Base-by-base conservation (phyloP, 2,329 filamentous ascomycete species). In the Trichoderma koningii region DNA sequence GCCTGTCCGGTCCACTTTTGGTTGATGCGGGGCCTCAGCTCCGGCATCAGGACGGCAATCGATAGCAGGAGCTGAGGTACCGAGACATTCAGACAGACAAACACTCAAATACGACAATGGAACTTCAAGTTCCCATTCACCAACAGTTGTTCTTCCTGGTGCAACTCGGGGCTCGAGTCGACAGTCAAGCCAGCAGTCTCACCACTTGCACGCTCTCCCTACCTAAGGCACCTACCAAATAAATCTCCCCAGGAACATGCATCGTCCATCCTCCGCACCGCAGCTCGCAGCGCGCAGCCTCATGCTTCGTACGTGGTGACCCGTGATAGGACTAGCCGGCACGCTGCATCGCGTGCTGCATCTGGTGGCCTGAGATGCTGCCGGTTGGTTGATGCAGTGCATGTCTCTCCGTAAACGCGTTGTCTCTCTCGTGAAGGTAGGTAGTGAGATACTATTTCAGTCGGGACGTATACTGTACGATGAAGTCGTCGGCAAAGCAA, bases 301-400 rank as follows among this genome's bases (percentile, higher is more conserved):
- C 60, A 14, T 38, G 10, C 34, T 38, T 38, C 12, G 34, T 55
- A 63, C 60, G 50, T 55, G 60, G 60, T 63, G 44, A 23, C 41
- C 50, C 47, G 26, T 55, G 50, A 63, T 63, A 63, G 60, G 59
- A 55, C 47, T 61, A 53, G 59, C 34, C 28, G 50, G 26, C 41
- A 63, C 15, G 50, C 50, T 38, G 50, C 50, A 28, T 38, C 59
- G 45, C 1, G 21, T 53, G 50, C 38, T 55, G 48, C 60, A 45
- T n/a, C 50, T 47, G 14, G 7, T 47, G 41, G 26, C 38, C 26
- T 53, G 26, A 52, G 41, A 62, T n/a, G 57, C 26, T 53, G 41
- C 38, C 41, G 48, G 48, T 53, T 42, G 38, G 48, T 5, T 23
- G 17, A 55, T 41, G 48, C 38, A 52, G 34, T 52, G 48, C 38